Conservation (phyloP, 2,329 filamentous ascomycete species). For the Calonectria naviculata region DNA sequence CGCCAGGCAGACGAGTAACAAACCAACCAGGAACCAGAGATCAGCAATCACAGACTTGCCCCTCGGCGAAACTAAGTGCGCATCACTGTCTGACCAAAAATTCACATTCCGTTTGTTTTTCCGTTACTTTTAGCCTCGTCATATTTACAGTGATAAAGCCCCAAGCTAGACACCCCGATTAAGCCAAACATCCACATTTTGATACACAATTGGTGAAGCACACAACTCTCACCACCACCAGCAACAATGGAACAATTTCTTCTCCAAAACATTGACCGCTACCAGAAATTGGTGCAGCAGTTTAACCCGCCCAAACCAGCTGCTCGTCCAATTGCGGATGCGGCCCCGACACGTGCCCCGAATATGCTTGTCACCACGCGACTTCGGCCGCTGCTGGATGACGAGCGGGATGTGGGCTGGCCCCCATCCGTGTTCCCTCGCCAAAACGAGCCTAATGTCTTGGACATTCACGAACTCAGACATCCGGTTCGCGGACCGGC, state of each 20-base stretch:
- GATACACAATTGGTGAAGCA: not conserved
- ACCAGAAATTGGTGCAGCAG: not conserved
- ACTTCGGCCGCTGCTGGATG: slow-evolving; percentile 49
- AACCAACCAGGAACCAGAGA: not conserved
- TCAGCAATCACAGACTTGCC: not conserved
- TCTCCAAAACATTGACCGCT: not conserved
- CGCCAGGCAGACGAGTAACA: not conserved
- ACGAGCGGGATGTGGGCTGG: slow-evolving; percentile 46
- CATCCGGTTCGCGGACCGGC: slow-evolving; percentile 43
- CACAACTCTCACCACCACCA: no score
- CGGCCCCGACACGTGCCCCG: slow-evolving; percentile 1
- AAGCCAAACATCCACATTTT: not conserved
- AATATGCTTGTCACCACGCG: slow-evolving; percentile 51
- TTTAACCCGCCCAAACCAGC: not conserved
- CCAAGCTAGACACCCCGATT: not conserved
- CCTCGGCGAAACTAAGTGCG: not conserved
- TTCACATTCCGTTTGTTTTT: not conserved
- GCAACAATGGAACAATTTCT: not conserved
- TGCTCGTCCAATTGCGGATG: not conserved
- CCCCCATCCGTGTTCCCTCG: slow-evolving; percentile 42
- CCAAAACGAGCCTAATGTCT: slow-evolving; percentile 23
- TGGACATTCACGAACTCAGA: slow-evolving; percentile 53
- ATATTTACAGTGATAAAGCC: not conserved
- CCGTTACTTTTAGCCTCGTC: not conserved
- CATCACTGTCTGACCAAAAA: not conserved